A percentile compares a stretch with the other conserved stretches of the same genome.
phyloP scores from a whole-genome alignment of 148 eudicot genomes.

The Rhododendron simsii region DNA sequence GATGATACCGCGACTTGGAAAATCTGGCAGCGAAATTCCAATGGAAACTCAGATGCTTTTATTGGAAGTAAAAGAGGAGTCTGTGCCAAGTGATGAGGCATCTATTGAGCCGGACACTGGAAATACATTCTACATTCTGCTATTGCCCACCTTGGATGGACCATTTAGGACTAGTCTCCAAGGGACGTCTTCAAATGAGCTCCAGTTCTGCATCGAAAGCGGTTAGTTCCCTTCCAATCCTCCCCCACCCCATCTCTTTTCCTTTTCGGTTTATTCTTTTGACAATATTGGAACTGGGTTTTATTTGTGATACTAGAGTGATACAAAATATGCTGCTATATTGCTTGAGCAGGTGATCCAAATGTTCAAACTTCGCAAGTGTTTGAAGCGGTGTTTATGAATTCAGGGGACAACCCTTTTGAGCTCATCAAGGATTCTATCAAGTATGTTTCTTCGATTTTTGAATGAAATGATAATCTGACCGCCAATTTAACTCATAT shows the following conservation, averaged over 20 bases:
- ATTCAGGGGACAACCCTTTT: conserved; percentile 6
- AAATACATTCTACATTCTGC: background rate
- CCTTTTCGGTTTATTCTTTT: background rate
- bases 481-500: too few relatives aligned
- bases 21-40: conserved; percentile 37
- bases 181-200: conserved; percentile 4
- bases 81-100: background rate
- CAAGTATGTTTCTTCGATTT: background rate
- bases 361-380: background rate
- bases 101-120: background rate
- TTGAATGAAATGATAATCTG: background rate
- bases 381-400: background rate
- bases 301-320: background rate
- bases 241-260: background rate
- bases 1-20: conserved; percentile 52
- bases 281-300: background rate
- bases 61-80: conserved; percentile 13
- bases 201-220: background rate
- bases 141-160: conserved; percentile 2
- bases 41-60: conserved; percentile 46
- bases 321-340: background rate
- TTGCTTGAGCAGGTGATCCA: conserved; percentile 2
- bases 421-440: conserved; percentile 6
- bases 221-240: background rate
- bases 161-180: background rate